These are phyloP conservation scores for Cylindricascospora bacillispora DNA, from an alignment of 1,139 yeast species.

Conservation along the genomic window DNA sequence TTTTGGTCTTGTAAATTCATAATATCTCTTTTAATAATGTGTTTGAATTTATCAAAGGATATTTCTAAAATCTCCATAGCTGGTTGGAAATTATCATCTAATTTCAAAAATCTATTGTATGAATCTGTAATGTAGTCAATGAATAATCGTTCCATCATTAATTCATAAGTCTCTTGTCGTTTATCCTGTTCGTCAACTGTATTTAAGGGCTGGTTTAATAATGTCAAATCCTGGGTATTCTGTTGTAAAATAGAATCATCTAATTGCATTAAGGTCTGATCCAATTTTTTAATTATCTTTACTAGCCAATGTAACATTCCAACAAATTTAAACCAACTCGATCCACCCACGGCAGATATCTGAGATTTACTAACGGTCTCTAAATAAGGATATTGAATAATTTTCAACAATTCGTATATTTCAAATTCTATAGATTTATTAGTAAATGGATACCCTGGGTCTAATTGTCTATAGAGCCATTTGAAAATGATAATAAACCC, in stretches of 20 bases:
- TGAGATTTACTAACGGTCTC: slow-evolving; percentile 74
- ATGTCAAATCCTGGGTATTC: slow-evolving; percentile 22
- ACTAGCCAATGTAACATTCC: slow-evolving; percentile 78
- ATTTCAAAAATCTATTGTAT: slow-evolving; percentile 53
- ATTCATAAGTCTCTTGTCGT: slow-evolving; percentile 26
- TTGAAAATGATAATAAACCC: slow-evolving; percentile 71
- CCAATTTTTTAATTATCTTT: slow-evolving; percentile 39
- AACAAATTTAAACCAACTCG: slow-evolving; percentile 73
- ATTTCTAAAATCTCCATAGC: slow-evolving; percentile 43
- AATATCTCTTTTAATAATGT: slow-evolving; percentile 34
- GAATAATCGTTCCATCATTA: slow-evolving; percentile 44
- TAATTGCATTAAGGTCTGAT: slow-evolving; percentile 23
- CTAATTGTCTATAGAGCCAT: slow-evolving; percentile 63
- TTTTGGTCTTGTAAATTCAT: slow-evolving; percentile 31
- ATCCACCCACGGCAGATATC: slow-evolving; percentile 85
- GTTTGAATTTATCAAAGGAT: slow-evolving; percentile 38
- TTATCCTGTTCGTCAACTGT: slow-evolving; percentile 29
- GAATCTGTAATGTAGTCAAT: slow-evolving; percentile 54
- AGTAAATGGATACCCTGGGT: slow-evolving; percentile 65
- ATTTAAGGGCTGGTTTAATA: slow-evolving; percentile 32
- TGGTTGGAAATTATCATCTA: slow-evolving; percentile 47
- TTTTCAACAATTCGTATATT: slow-evolving; percentile 52
- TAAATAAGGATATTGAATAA: slow-evolving; percentile 64
- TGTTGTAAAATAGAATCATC: slow-evolving; percentile 16
- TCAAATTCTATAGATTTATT: slow-evolving; percentile 67